Conservation (phyloP, 2,329 filamentous ascomycete species). For the Alternaria solani region DNA sequence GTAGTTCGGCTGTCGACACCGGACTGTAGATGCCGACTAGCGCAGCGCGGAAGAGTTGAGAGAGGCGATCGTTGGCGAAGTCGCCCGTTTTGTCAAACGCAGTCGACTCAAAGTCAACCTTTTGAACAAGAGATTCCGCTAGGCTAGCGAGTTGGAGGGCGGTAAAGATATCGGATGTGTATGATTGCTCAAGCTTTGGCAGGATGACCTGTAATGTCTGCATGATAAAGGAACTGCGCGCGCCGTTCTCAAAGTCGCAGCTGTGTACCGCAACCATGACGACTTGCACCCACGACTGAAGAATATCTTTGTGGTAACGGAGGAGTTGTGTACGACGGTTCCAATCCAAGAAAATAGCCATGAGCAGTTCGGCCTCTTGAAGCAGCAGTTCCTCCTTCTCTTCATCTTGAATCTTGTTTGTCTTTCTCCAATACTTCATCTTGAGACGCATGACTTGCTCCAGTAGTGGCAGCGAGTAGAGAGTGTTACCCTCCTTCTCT, state of each 20-base stretch:
- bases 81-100: conserved; percentile 64
- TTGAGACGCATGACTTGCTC: conserved; percentile 77
- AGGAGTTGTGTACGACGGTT: conserved; percentile 70
- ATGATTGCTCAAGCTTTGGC: conserved; percentile 82
- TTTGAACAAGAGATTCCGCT: conserved; percentile 75
- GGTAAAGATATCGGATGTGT: conserved; percentile 72
- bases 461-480: conserved; percentile 76
- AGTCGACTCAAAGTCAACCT: conserved; percentile 67
- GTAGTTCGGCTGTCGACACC: conserved; percentile 73
- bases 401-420: conserved; percentile 52
- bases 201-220: conserved; percentile 87
- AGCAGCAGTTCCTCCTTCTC: conserved; percentile 26
- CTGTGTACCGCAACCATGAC: conserved; percentile 83
- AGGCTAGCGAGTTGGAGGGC: conserved; percentile 80
- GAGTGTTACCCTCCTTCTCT: conserved; percentile 63
- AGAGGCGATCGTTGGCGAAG: conserved; percentile 85
- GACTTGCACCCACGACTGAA: conserved; percentile 85
- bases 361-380: conserved; percentile 63
- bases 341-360: conserved; percentile 68
- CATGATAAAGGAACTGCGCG: conserved; percentile 79
- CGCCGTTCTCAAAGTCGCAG: conserved; percentile 77
- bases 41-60: conserved; percentile 89
- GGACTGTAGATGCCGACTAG: conserved; percentile 80
- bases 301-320: conserved; percentile 68
- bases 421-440: conserved; percentile 66